phyloP scores from a whole-genome alignment of 352 stramenopile species.

The Pythium sukuiense region DNA sequence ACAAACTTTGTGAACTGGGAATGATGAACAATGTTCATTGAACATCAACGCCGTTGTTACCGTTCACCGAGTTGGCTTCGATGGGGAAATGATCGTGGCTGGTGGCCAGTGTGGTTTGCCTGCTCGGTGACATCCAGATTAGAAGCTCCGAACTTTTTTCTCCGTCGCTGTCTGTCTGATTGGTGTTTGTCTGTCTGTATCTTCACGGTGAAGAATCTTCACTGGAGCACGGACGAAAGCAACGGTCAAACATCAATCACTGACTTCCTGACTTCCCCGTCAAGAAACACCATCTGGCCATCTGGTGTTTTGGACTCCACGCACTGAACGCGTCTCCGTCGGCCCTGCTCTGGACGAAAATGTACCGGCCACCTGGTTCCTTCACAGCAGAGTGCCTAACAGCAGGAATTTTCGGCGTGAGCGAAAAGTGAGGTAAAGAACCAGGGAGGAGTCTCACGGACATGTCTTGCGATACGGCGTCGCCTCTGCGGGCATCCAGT shows the following conservation, averaged over 20 bases:
- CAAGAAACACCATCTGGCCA: background rate
- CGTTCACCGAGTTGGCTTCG: too few species aligned
- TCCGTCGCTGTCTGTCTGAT: background rate
- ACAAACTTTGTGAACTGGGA: too few species aligned
- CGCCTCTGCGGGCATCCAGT: background rate
- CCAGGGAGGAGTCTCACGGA: background rate
- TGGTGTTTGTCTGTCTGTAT: background rate
- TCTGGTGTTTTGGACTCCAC: background rate
- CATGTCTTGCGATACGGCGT: background rate
- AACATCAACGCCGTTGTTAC: too few species aligned
- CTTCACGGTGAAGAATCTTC: too few species aligned
- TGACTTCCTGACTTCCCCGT: background rate
- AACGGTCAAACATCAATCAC: conserved; percentile 1
- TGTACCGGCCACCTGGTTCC: background rate
- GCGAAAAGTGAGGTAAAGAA: background rate
- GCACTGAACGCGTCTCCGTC: background rate
- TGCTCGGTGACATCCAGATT: background rate
- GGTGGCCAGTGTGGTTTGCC: too few species aligned
- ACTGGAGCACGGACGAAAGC: background rate
- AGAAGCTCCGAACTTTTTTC: background rate
- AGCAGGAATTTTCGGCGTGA: background rate
- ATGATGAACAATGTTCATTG: too few species aligned
- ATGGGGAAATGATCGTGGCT: too few species aligned
- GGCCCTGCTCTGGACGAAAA: background rate
- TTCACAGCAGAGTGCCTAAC: background rate